Base-by-base conservation (phyloP, 31 red algal genomes). In the Asparagopsis taxiformis region DNA sequence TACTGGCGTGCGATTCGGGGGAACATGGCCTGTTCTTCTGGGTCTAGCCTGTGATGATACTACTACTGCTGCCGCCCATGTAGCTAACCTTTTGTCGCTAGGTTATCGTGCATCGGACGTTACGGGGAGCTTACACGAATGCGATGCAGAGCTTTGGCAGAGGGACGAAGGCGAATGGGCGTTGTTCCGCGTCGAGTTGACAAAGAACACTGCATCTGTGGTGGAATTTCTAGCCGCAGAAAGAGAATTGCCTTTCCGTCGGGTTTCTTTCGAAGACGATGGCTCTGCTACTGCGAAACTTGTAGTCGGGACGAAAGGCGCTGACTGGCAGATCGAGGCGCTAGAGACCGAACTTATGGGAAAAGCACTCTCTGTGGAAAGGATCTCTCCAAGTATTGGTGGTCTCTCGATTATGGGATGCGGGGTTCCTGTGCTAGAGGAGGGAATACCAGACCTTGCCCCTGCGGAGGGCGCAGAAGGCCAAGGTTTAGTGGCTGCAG, bases 331-430 rank as follows among this genome's bases (percentile, higher is more conserved):
- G 54, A 1, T 75, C 36, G 71, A 10, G 30, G 56, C 59, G 25
- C 5, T 75, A 39, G 71, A 75, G 71, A 75, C 55, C 36, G 36
- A 48, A 34, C 35, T 75, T 34, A 75, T 48, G 71, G 71, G 56
- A 23, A 56, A 60, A 39, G 71, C 71, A 23, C 34, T 48, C 23
- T 44, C 55, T 39, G 71, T 75, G 39, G 49, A 29, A 56, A 41
- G 71, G 71, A 26, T 75, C 34, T 20, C 29, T 4, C 19, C 37
- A 56, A 30, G 56, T 26, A 75, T 16, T 28, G 71, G 17, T 5
- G 53, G 53, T 35, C 1, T 75, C 35, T 25, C 39, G 22, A 35
- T 75, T 19, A 32, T 75, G 38, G 71, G 71, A 2, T n/a, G n/a
- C n/a, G n/a, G n/a, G n/a, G n/a, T n/a, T n/a, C n/a, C n/a, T n/a